These are phyloP conservation scores for Yamadazyma epiphylla DNA, from an alignment of 1,139 yeast genomes.

Conservation along the genomic window DNA sequence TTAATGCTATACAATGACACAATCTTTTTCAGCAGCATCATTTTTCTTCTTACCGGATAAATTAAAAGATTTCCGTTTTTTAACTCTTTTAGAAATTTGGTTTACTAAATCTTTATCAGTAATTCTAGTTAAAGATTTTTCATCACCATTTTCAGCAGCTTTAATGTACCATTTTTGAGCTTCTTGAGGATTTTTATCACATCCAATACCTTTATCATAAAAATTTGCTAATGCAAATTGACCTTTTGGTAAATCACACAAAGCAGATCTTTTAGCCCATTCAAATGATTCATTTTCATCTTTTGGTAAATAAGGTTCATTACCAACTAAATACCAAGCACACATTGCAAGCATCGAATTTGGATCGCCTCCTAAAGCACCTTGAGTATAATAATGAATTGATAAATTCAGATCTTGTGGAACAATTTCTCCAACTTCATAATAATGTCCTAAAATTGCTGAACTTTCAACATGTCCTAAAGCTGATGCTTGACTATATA, in stretches of 20 bases:
- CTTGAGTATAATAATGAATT: conserved; percentile 89
- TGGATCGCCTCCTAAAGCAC: conserved; percentile 85
- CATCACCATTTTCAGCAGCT: conserved; percentile 75
- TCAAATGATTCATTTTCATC: conserved; percentile 88
- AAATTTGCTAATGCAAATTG: conserved; percentile 86
- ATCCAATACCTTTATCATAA: conserved; percentile 84
- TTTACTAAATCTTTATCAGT: conserved; percentile 29
- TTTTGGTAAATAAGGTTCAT: conserved; percentile 72
- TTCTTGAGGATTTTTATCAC: conserved; percentile 51
- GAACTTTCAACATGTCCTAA: conserved; percentile 83
- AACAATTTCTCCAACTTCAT: conserved; percentile 78
- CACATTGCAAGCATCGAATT: conserved; percentile 90
- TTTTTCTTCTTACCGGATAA: conserved; percentile 2
- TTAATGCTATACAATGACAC: conserved; percentile 35
- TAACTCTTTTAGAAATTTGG: conserved; percentile 25
- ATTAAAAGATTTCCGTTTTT: conserved; percentile 17
- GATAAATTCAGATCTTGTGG: conserved; percentile 82
- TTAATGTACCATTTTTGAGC: conserved; percentile 73
- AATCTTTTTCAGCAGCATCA: conserved; percentile 39
- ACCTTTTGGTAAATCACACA: conserved; percentile 70
- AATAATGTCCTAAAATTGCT: conserved; percentile 73
- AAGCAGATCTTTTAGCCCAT: conserved; percentile 90
- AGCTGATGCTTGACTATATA: conserved; percentile 86
- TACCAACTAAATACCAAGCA: conserved; percentile 95
- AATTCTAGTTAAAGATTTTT: conserved; percentile 49